These are phyloP conservation scores for Diaporthe ilicicola DNA, from an alignment of 2,329 filamentous ascomycete genomes.

Conservation along the genomic window DNA sequence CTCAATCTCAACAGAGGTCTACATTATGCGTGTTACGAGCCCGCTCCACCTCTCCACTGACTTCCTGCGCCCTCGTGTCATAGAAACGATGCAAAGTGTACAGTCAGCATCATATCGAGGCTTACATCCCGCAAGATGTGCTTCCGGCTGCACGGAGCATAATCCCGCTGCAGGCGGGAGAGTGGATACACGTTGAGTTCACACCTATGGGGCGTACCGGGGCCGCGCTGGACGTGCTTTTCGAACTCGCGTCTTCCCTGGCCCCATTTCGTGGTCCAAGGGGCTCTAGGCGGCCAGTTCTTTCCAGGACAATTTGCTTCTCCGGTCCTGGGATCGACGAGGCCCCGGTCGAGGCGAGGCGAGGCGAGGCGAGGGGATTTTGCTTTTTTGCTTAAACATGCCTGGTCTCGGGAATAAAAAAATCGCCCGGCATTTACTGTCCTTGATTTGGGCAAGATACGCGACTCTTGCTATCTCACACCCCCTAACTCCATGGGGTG, in stretches of 20 bases:
- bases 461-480: neutral
- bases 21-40: neutral
- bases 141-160: slow-evolving; percentile 13
- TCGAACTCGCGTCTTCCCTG: neutral
- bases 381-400: neutral
- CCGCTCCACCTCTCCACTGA: slow-evolving; percentile 1
- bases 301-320: slow-evolving; percentile 4
- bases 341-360: neutral
- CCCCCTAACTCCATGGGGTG: neutral
- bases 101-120: neutral
- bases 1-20: neutral
- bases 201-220: neutral
- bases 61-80: neutral
- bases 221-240: neutral
- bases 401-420: slow-evolving; percentile 2
- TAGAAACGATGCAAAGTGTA: neutral
- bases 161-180: slow-evolving; percentile 2
- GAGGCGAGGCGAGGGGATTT: slow-evolving; percentile 7
- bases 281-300: slow-evolving; percentile 6
- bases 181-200: neutral
- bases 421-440: neutral
- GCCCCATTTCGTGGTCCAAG: slow-evolving; percentile 1
- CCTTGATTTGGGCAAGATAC: neutral
- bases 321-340: neutral
- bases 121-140: slow-evolving; percentile 11